Conservation (phyloP, 192 early-diverging fungal genomes). For the Physocladia obscura region DNA sequence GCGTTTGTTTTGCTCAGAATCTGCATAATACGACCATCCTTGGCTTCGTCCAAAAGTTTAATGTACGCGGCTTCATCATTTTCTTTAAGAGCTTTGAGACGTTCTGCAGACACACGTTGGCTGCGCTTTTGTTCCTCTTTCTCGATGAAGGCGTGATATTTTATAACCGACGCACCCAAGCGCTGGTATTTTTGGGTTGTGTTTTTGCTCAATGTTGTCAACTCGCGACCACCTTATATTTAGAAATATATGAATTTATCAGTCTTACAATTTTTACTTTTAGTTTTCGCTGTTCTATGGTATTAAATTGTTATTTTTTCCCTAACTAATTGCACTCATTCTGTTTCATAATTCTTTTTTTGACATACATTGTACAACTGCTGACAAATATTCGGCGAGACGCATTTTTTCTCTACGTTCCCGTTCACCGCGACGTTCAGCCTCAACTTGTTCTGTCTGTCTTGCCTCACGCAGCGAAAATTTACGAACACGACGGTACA, state of each 20-base stretch:
- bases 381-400: conserved; percentile 75
- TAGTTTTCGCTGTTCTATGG: no score
- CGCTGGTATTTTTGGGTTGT: conserved; percentile 54
- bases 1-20: conserved; percentile 86
- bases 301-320: no score
- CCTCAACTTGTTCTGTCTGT: conserved; percentile 86
- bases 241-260: no score
- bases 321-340: no score
- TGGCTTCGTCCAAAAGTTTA: conserved; percentile 90
- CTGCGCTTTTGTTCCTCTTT: conserved; percentile 92
- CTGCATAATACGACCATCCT: conserved; percentile 93
- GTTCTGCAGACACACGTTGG: conserved; percentile 84
- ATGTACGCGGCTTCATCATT: conserved; percentile 98
- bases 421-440: conserved; percentile 81
- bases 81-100: conserved; percentile 92
- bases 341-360: no score
- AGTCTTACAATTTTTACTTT: no score
- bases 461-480: conserved; percentile 75
- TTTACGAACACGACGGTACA: conserved; percentile 16
- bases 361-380: conserved; percentile 42
- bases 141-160: conserved; percentile 78
- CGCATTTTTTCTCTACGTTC: conserved; percentile 82
- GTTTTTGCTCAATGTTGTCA: background rate
- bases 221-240: background rate
- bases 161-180: conserved; percentile 74